Conservation (phyloP, 495 filamentous ascomycete genomes). For the Cairneyella variabilis region DNA sequence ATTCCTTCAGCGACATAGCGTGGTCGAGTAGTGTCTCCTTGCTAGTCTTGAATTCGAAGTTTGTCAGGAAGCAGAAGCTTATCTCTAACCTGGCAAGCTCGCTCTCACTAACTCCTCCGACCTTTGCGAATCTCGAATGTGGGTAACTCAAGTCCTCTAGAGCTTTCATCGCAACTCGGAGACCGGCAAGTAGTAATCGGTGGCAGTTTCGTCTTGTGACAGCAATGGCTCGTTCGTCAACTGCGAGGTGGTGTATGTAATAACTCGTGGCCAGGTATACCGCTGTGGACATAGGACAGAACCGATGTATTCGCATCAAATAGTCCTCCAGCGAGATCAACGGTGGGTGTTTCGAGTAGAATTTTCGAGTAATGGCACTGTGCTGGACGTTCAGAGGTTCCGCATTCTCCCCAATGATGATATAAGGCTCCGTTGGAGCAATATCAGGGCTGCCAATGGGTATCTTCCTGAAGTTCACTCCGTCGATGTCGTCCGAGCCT, state of each 20-base stretch:
- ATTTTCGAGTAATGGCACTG: constrained; percentile 78
- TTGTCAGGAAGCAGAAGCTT: constrained; percentile 80
- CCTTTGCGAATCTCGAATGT: constrained; percentile 77
- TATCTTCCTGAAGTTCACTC: constrained; percentile 38
- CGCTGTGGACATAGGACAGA: constrained; percentile 92
- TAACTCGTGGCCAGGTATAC: constrained; percentile 89
- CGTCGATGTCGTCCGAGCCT: constrained; percentile 35
- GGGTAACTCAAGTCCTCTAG: constrained; percentile 85
- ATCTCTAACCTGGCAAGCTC: constrained; percentile 85
- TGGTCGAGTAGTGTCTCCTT: constrained; percentile 56
- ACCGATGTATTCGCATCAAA: constrained; percentile 77
- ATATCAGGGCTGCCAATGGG: constrained; percentile 40
- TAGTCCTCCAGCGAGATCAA: constrained; percentile 81
- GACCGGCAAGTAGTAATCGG: constrained; percentile 76
- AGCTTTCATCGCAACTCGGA: constrained; percentile 88
- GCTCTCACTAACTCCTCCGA: constrained; percentile 78
- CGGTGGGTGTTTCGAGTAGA: constrained; percentile 84
- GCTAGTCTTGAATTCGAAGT: constrained; percentile 75
- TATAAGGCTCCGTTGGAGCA: constrained; percentile 35
- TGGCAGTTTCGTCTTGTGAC: constrained; percentile 83
- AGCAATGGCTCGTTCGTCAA: constrained; percentile 66
- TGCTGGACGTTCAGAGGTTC: constrained; percentile 66
- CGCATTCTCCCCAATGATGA: constrained; percentile 56
- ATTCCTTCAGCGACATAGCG: constrained; percentile 23
- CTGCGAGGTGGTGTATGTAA: constrained; percentile 80